Base-by-base conservation (phyloP, 2,329 filamentous ascomycete genomes). In the Dichotomopilus funicola region DNA sequence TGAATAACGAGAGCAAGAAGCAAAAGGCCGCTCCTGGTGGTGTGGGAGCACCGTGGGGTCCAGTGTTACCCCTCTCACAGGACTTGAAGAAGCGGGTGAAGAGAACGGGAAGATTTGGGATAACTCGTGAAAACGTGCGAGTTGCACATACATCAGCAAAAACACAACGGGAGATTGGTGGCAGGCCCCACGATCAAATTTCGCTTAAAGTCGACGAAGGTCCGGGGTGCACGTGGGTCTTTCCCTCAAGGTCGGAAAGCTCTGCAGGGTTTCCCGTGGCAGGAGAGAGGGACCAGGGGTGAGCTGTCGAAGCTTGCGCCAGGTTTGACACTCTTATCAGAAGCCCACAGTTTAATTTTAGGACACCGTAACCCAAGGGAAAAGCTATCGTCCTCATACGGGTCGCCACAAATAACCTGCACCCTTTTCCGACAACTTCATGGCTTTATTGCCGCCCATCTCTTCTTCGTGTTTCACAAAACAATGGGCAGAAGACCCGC, bases 181-280 rank as follows among this genome's bases (percentile, higher is more conserved):
- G 49, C 42, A 53, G 57, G 52, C 58, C 19, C 58, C 53, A 60
- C 51, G 53, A 48, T 47, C 54, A 60, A 65, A 65, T 65, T 62
- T 65, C 63, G 63, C 63, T 65, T 65, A 60, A 61, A 48, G 58
- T 61, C 59, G 12, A 9, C 37, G 37, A 55, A 62, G 58, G 55
- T 58, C 57, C 50, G 36, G 51, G 42, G 19, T 27, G 19, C 19
- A 27, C 12, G 9, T 9, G 11, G 45, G 56, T 42, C 50, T 65
- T 49, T 62, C 61, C 51, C 45, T 56, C 54, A 34, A 46, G 54
- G 62, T 27, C 19, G 19, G 19, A 27, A 27, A 27, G 19, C 19
- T 27, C 19, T 27, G 19, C 19, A 27, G 19, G 19, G 19, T 27
- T 27, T 27, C 19, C 19, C 19, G 19, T 27, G 19, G 19, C 19